These are phyloP conservation scores for Phytophthora sojae DNA, from an alignment of 352 stramenopile species.

Conservation along the genomic window DNA sequence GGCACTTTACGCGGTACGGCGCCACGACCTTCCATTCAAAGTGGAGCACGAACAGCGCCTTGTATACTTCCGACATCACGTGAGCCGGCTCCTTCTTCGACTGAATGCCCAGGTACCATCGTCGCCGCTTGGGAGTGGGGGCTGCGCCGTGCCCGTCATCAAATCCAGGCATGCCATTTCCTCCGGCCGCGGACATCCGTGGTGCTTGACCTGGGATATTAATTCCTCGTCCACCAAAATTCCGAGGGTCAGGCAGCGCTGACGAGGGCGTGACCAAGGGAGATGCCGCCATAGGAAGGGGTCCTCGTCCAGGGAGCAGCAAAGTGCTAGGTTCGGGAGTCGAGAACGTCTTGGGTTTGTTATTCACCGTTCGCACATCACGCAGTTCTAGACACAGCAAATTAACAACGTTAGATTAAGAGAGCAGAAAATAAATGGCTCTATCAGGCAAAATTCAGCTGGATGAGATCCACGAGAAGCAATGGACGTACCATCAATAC, in stretches of 20 bases:
- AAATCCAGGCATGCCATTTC: slow-evolving; percentile 40
- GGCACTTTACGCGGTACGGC: slow-evolving; percentile 97
- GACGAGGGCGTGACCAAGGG: slow-evolving; percentile 73
- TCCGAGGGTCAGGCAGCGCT: slow-evolving; percentile 50
- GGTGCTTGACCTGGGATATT: slow-evolving; percentile 39
- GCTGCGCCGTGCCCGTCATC: slow-evolving; percentile 44
- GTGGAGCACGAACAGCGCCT: slow-evolving; percentile 95
- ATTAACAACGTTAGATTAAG: too few species aligned
- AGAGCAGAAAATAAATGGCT: too few species aligned
- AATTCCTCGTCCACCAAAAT: slow-evolving; percentile 68
- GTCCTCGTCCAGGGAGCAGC: slow-evolving; percentile 72
- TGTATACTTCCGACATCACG: slow-evolving; percentile 99
- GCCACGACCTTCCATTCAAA: slow-evolving; percentile 98
- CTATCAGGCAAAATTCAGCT: too few species aligned
- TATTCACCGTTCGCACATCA: slow-evolving; percentile 72
- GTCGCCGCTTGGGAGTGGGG: slow-evolving; percentile 74
- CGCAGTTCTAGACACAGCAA: slow-evolving; percentile 60
- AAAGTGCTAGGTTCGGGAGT: slow-evolving; percentile 70
- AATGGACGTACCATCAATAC: slow-evolving; percentile 76
- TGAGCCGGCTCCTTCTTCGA: slow-evolving; percentile 99
- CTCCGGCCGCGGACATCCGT: slow-evolving; percentile 31
- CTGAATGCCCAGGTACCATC: slow-evolving; percentile 99
- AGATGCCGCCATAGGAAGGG: slow-evolving; percentile 84
- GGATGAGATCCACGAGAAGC: background rate
- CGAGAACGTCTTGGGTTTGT: slow-evolving; percentile 83